Evolutionary conservation across 257 asterid genomes (phyloP).

Genomic region (Catharanthus roseus): DNA sequence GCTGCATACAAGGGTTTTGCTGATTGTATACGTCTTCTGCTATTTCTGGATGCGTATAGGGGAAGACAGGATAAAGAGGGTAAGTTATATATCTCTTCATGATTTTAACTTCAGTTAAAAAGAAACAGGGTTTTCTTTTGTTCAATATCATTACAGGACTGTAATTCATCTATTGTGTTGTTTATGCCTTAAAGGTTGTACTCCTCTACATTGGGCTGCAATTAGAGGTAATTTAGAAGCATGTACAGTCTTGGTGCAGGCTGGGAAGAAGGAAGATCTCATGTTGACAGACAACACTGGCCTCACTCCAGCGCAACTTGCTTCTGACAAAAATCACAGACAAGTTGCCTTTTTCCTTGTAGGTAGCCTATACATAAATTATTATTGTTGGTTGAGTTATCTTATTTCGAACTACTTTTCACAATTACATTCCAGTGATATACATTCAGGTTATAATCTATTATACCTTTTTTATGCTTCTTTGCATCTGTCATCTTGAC

Average conservation of each 20-base stretch:
- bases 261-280: conserved; percentile 95
- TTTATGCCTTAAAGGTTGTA: conserved; percentile 64
- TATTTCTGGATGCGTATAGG: conserved; percentile 85
- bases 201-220: conserved; percentile 99
- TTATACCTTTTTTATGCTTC: not conserved
- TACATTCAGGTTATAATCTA: not conserved
- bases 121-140: not conserved
- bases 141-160: not conserved
- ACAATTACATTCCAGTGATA: not conserved
- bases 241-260: conserved; percentile 96
- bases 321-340: conserved; percentile 89
- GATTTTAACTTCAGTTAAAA: not conserved
- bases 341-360: conserved; percentile 99
- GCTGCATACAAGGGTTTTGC: conserved; percentile 99
- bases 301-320: conserved; percentile 96
- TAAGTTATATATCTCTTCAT: conserved; percentile 16
- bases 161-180: conserved; percentile 2
- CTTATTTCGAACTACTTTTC: not conserved
- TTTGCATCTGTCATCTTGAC: not conserved
- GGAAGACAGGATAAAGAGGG: conserved; percentile 97
- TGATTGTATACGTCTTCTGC: conserved; percentile 87
- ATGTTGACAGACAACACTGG: conserved; percentile 83
- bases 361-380: conserved; percentile 36
- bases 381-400: not conserved
- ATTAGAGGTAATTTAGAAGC: conserved; percentile 94